phyloP scores from a whole-genome alignment of 306 rosid species.

The Cercis canadensis region DNA sequence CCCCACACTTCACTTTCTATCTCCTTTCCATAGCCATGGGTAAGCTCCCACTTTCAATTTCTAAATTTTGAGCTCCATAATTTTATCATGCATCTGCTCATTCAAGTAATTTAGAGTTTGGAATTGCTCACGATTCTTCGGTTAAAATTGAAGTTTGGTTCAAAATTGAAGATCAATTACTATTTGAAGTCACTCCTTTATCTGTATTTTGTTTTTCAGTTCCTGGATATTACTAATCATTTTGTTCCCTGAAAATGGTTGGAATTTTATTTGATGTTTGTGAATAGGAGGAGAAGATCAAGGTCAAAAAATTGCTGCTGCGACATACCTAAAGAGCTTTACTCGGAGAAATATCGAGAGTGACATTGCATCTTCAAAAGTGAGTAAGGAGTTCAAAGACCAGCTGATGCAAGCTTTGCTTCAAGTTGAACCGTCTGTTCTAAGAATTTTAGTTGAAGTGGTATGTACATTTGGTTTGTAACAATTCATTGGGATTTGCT shows the following conservation, averaged over 20 bases:
- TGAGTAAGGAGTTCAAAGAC: conserved; percentile 81
- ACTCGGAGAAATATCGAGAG: conserved; percentile 61
- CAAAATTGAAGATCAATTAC: not conserved
- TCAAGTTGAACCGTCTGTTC: conserved; percentile 61
- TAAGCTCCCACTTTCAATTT: conserved; percentile 19
- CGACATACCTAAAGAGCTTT: conserved; percentile 78
- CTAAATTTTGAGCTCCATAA: too few species aligned
- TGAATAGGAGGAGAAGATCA: conserved; percentile 63
- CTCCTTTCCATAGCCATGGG: conserved; percentile 70
- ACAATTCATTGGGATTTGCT: not conserved
- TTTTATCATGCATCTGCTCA: too few species aligned
- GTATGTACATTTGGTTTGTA: conserved; percentile 41
- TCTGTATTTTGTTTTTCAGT: not conserved
- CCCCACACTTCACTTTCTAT: conserved; percentile 61
- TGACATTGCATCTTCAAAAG: conserved; percentile 48
- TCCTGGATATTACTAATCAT: not conserved
- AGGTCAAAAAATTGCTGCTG: conserved; percentile 76
- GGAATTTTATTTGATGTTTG: not conserved
- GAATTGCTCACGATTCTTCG: too few species aligned
- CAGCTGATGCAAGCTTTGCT: conserved; percentile 74
- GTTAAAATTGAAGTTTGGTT: not conserved
- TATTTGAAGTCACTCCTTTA: not conserved
- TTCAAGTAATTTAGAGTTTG: not conserved
- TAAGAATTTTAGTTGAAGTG: conserved; percentile 78
- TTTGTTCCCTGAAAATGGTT: not conserved